A percentile compares a stretch with the other conserved stretches of the same genome.
phyloP scores from a whole-genome alignment of 2,329 filamentous ascomycete genomes.

The Phialemoniopsis sp. region DNA sequence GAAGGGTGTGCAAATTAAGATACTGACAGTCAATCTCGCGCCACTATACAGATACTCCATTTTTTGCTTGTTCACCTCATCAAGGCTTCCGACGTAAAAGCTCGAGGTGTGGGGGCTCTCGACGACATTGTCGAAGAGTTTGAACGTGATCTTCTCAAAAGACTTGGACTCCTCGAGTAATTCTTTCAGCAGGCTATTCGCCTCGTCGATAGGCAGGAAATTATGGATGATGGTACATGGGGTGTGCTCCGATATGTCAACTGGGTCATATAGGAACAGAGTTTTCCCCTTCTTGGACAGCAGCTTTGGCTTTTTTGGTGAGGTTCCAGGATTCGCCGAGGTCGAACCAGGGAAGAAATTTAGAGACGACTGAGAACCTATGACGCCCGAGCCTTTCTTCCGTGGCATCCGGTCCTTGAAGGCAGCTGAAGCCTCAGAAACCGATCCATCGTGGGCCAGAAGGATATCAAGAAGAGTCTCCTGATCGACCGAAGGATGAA shows the following conservation, averaged over 20 bases:
- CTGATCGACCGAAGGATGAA: slow-evolving; percentile 62
- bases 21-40: slow-evolving; percentile 55
- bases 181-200: slow-evolving; percentile 71
- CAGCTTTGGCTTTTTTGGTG: slow-evolving; percentile 38
- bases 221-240: slow-evolving; percentile 92
- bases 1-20: not conserved
- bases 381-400: slow-evolving; percentile 27
- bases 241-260: slow-evolving; percentile 77
- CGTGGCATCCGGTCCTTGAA: slow-evolving; percentile 32
- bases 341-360: slow-evolving; percentile 36
- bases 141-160: slow-evolving; percentile 69
- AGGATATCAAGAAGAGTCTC: slow-evolving; percentile 73
- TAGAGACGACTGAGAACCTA: slow-evolving; percentile 62
- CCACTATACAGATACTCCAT: slow-evolving; percentile 87
- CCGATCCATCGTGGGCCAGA: slow-evolving; percentile 72
- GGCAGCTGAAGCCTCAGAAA: slow-evolving; percentile 58
- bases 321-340: slow-evolving; percentile 5
- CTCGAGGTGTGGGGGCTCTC: slow-evolving; percentile 78
- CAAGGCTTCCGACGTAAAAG: slow-evolving; percentile 75
- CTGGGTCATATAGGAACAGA: slow-evolving; percentile 75
- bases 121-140: slow-evolving; percentile 83
- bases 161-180: slow-evolving; percentile 67
- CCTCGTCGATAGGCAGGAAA: slow-evolving; percentile 69
- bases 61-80: slow-evolving; percentile 66
- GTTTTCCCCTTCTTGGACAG: slow-evolving; percentile 77